phyloP scores from a whole-genome alignment of 116 monocot genomes.

The Iris pallida region DNA sequence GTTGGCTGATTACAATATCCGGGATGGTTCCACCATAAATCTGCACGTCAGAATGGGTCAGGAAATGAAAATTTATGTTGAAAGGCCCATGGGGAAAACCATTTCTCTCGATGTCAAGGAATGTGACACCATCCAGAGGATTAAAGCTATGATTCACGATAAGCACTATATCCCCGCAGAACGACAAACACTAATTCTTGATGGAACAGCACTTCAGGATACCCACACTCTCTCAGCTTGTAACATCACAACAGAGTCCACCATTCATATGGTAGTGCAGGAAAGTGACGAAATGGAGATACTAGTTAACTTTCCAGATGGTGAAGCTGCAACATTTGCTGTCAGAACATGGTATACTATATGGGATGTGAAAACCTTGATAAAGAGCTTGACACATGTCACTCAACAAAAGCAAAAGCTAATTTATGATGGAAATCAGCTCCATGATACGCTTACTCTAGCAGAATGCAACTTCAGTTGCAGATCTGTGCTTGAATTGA shows the following conservation, averaged over 20 bases:
- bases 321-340: conserved; percentile 3
- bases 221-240: conserved; percentile 1
- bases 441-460: conserved; percentile 13
- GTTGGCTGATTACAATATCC: conserved; percentile 17
- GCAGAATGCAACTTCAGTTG: conserved; percentile 6
- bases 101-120: conserved; percentile 16
- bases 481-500: conserved; percentile 1
- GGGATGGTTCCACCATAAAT: conserved; percentile 14
- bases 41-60: conserved; percentile 6
- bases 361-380: conserved; percentile 14
- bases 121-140: conserved; percentile 8
- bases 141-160: conserved; percentile 16
- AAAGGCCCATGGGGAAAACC: background rate
- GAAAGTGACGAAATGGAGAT: conserved; percentile 3
- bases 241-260: conserved; percentile 3
- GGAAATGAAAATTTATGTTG: conserved; percentile 3
- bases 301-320: background rate
- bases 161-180: conserved; percentile 13
- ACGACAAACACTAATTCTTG: conserved; percentile 9
- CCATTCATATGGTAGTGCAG: background rate
- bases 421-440: conserved; percentile 1
- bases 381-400: conserved; percentile 6
- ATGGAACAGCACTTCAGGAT: conserved; percentile 22
- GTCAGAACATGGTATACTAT: conserved; percentile 17
- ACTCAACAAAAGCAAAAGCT: conserved; percentile 1